Evolutionary conservation across 345 rosid genomes (phyloP).

Genomic region (Trapa incisa): DNA sequence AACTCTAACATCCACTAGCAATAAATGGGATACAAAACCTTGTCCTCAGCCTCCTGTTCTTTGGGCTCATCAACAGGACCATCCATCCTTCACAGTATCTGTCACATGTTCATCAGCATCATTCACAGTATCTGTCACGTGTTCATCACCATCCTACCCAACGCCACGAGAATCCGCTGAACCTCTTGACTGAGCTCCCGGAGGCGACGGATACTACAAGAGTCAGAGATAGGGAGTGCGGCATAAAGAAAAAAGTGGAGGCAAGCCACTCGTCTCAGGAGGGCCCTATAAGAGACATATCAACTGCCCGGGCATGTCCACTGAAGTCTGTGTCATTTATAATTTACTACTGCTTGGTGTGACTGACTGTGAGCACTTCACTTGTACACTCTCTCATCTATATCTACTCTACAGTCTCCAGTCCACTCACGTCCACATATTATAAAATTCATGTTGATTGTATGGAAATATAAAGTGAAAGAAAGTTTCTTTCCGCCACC

Average conservation of each 20-base stretch:
- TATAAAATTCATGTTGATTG: no score
- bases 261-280: background rate
- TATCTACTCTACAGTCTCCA: no score
- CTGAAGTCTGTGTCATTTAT: background rate
- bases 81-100: conserved; percentile 61
- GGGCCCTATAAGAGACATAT: background rate
- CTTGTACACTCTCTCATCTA: no score
- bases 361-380: no score
- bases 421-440: no score
- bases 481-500: background rate
- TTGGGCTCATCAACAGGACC: conserved; percentile 34
- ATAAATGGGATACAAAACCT: conserved; percentile 27
- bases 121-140: conserved; percentile 51
- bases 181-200: background rate
- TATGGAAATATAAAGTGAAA: background rate
- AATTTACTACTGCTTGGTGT: no score
- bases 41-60: conserved; percentile 75
- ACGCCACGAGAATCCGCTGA: background rate
- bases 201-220: background rate
- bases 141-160: conserved; percentile 33
- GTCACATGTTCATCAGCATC: conserved; percentile 53
- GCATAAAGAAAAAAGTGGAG: background rate
- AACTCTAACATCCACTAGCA: background rate
- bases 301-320: background rate
- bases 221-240: background rate